Conservation (phyloP, 768 basidiomycete genomes). For the Tylopilus balloui region DNA sequence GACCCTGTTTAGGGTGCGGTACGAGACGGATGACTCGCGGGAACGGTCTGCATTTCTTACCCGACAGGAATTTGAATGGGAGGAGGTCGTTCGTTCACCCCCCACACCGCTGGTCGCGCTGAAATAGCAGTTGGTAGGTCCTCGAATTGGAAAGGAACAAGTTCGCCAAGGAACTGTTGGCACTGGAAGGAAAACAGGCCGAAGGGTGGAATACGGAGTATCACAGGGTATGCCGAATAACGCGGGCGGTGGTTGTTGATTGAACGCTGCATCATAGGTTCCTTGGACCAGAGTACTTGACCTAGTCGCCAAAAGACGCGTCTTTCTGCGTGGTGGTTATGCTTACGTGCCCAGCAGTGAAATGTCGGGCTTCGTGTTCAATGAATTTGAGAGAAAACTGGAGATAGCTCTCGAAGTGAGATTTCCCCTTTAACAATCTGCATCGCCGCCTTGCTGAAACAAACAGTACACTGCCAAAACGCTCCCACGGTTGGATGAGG, state of each 20-base stretch:
- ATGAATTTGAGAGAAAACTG: slow-evolving; percentile 75
- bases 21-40: slow-evolving; percentile 51
- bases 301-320: slow-evolving; percentile 75
- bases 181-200: slow-evolving; percentile 21
- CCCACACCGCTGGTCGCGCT: not conserved
- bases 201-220: slow-evolving; percentile 32
- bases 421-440: not conserved
- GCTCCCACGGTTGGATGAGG: slow-evolving; percentile 90
- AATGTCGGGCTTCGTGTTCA: slow-evolving; percentile 79
- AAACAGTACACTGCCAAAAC: slow-evolving; percentile 75
- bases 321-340: slow-evolving; percentile 73
- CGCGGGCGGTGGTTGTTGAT: not conserved
- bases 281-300: slow-evolving; percentile 95
- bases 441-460: slow-evolving; percentile 9
- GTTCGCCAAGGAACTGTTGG: slow-evolving; percentile 45
- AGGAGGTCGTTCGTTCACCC: slow-evolving; percentile 39
- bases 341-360: slow-evolving; percentile 83
- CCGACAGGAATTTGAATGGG: slow-evolving; percentile 55
- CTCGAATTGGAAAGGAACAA: slow-evolving; percentile 48
- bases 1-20: slow-evolving; percentile 78
- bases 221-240: slow-evolving; percentile 58
- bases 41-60: slow-evolving; percentile 65
- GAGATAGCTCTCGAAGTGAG: slow-evolving; percentile 73
- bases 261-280: slow-evolving; percentile 50
- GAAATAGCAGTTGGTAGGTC: slow-evolving; percentile 42